These are phyloP conservation scores for Byssothecium circinans DNA, from an alignment of 2,329 filamentous ascomycete species.

Conservation along the genomic window DNA sequence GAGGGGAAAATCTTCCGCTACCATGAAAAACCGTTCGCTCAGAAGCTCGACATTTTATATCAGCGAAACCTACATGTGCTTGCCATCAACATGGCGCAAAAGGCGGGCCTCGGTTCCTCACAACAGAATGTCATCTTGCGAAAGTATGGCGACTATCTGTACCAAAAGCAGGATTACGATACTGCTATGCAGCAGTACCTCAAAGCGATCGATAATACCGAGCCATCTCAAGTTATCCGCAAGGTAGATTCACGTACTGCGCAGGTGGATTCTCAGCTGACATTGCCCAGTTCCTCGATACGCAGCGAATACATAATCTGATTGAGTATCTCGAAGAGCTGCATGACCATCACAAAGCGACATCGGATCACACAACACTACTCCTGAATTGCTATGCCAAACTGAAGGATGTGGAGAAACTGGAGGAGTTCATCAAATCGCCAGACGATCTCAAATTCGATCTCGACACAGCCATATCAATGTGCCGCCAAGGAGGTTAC, in stretches of 20 bases:
- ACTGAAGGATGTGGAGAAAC: conserved; percentile 92
- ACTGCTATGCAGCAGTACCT: conserved; percentile 99
- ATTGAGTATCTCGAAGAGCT: conserved; percentile 97
- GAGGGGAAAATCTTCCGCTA: conserved; percentile 93
- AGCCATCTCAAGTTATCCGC: conserved; percentile 92
- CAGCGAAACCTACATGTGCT: conserved; percentile 89
- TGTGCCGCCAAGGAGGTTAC: conserved; percentile 97
- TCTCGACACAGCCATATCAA: conserved; percentile 91
- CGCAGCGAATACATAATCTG: conserved; percentile 94
- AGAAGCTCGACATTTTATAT: conserved; percentile 90
- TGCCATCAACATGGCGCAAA: conserved; percentile 90
- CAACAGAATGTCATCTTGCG: conserved; percentile 92
- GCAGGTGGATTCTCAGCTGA: conserved; percentile 11
- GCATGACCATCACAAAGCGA: conserved; percentile 90
- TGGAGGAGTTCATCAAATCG: conserved; percentile 95
- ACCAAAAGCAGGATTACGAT: conserved; percentile 94
- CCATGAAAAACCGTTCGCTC: conserved; percentile 85
- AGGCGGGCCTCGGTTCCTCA: conserved; percentile 74
- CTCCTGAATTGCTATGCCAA: conserved; percentile 98
- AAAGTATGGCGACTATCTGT: conserved; percentile 90
- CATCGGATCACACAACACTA: conserved; percentile 91
- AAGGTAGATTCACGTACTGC: conserved; percentile 58
- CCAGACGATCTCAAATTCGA: conserved; percentile 96
- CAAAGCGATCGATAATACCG: conserved; percentile 91
- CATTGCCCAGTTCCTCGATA: conserved; percentile 75